Base-by-base conservation (phyloP, 2,329 filamentous ascomycete species). In the Rosellinia necatrix region DNA sequence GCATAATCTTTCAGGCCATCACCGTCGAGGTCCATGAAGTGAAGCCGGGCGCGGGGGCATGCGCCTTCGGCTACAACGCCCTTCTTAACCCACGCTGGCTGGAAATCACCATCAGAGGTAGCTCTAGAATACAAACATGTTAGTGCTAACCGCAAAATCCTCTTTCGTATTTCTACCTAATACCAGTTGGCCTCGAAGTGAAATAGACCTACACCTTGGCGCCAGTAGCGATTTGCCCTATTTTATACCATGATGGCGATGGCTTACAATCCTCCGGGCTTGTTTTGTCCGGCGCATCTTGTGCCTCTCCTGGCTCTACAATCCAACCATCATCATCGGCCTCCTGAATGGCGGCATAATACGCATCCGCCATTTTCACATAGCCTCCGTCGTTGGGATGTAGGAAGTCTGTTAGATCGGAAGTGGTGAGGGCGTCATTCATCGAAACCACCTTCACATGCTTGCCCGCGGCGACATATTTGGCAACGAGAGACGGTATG, bases 361-460 rank as follows among this genome's bases (percentile, higher is more conserved):
- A 53, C 6, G 21, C 17, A 21, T 38, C 13, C 12, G 30, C 49
- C 49, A 53, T 53, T 22, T 47, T 46, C 4, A 15, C 49, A 32
- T 53, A 53, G 7, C 49, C 49, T 13, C n/a, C 49, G 13, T 53
- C 40, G n/a, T 53, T 53, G 7, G 49, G 49, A 32, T 53, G 49
- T 6, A 53, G 30, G 6, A n/a, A 13, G 15, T 53, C 49, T 17
- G 3, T 13, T 2, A 53, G 10, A 6, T 44, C 30, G 15, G 40
- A 12, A 13, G 32, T 46, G 10, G 49, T 15, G 15, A 53, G 7
- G 4, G 19, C 49, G 2, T 29, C 2, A 12, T 53, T 30, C 49
- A 53, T 53, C 9, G 10, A n/a, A 4, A 53, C 32, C 15, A 37
- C 6, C 22, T 6, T 17, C 10, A 53, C 41, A 7, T 46, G 17